phyloP scores from a whole-genome alignment of 1,139 yeast genomes.

The Yamadazyma pseudoaaseri region DNA sequence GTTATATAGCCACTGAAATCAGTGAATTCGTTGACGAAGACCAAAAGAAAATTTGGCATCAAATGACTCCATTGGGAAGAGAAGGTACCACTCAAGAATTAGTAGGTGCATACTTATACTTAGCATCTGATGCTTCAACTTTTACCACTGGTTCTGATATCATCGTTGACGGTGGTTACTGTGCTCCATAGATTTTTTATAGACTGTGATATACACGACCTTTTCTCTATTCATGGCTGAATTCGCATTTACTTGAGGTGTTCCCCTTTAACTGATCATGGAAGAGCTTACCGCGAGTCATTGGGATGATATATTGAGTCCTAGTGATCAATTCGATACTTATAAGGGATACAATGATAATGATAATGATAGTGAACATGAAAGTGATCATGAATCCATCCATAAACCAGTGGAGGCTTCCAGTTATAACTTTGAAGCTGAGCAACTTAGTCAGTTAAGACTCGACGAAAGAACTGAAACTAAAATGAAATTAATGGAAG shows the following conservation, averaged over 20 bases:
- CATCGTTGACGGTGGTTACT: conserved; percentile 85
- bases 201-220: background rate
- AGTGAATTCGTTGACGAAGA: conserved; percentile 42
- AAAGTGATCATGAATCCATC: conserved; percentile 6
- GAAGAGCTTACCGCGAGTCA: conserved; percentile 36
- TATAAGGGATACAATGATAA: conserved; percentile 3
- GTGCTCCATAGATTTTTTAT: conserved; percentile 29
- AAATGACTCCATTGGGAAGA: conserved; percentile 71
- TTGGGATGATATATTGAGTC: conserved; percentile 37
- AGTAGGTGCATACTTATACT: conserved; percentile 78
- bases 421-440: conserved; percentile 19
- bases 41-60: conserved; percentile 34
- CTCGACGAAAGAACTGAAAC: conserved; percentile 37
- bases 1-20: conserved; percentile 64
- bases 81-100: conserved; percentile 79
- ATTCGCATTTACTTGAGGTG: too few species aligned
- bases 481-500: conserved; percentile 33
- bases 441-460: conserved; percentile 32
- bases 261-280: background rate
- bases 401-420: conserved; percentile 16
- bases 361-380: background rate
- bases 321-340: conserved; percentile 11
- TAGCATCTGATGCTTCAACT: conserved; percentile 78
- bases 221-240: too few species aligned
- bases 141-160: conserved; percentile 84